Base-by-base conservation (phyloP, 768 basidiomycete genomes). In the Arthromyces matolae region DNA sequence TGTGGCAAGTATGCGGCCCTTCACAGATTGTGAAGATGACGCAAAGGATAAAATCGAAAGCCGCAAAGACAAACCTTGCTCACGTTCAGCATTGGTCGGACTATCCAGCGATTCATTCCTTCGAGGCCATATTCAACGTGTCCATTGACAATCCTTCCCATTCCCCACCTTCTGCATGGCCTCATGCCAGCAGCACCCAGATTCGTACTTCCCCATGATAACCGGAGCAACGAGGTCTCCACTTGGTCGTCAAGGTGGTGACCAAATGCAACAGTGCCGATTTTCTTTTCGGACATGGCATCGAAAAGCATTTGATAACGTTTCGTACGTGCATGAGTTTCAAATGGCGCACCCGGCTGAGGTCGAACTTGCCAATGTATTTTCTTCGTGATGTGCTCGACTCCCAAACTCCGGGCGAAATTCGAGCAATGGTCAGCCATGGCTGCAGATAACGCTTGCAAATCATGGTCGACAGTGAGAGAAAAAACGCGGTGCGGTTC, bases 241-340 rank as follows among this genome's bases (percentile, higher is more conserved):
- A 91, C 76, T 60, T 92, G 88, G 60, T 93, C 90, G 59, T 93
- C 88, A 3, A 76, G 76, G 59, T 93, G 90, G 55, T 93, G 90
- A 0, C 78, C 90, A 40, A 84, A 74, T 1, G 84, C 84, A 45
- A 90, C 60, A 12, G 72, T 60, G 13, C 69, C 53, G 3, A 72
- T 62, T 1, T 70, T 57, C 0, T 62, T 49, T 1, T 53, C 63
- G 42, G 49, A 51, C 61, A 64, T 60, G 4, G 58, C 64, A n/a
- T 67, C 47, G 47, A 80, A 77, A 29, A 88, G 53, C 8, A 72
- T 42, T 37, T 68, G 66, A 53, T 83, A 82, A 18, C 90, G 79
- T 24, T 79, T 84, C 1, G 62, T 56, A 10, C 89, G 80, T 1
- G 83, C 84, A 13, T 63, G 56, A 29, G 66, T 63, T 60, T 92